Percentiles rank a stretch among this genome's conserved stretches.
These are phyloP conservation scores for Acanthamoeba comandoni DNA, from an alignment of 208 protist genomes.

Conservation along the genomic window DNA sequence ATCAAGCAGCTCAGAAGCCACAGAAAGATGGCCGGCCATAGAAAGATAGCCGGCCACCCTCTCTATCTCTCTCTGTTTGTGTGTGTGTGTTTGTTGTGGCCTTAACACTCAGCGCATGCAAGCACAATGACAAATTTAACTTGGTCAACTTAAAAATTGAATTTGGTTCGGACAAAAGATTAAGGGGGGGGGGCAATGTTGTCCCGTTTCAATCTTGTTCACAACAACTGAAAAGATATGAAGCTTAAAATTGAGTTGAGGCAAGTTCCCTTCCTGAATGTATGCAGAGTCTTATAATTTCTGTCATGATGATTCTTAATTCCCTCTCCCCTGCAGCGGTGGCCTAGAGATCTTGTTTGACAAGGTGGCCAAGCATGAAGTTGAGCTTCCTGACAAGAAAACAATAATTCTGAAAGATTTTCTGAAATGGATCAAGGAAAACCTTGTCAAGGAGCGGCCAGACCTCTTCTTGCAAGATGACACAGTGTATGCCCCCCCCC, in stretches of 20 bases:
- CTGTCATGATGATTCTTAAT: neutral
- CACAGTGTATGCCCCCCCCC: slow-evolving; percentile 36
- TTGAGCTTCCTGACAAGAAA: slow-evolving; percentile 19
- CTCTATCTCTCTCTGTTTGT: too few relatives aligned
- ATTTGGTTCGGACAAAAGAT: too few relatives aligned
- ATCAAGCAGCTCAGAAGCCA: too few relatives aligned
- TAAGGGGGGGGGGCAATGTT: too few relatives aligned
- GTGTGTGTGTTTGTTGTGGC: too few relatives aligned
- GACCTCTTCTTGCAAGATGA: slow-evolving; percentile 78
- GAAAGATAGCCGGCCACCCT: too few relatives aligned
- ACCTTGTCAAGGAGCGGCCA: slow-evolving; percentile 75
- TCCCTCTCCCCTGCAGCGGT: neutral
- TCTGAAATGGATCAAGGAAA: slow-evolving; percentile 50
- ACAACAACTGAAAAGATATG: slow-evolving; percentile 40
- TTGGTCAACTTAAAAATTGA: too few relatives aligned
- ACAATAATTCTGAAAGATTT: slow-evolving; percentile 16
- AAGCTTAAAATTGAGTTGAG: slow-evolving; percentile 60
- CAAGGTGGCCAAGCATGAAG: slow-evolving; percentile 62
- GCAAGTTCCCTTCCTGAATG: neutral
- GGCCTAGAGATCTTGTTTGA: slow-evolving; percentile 74
- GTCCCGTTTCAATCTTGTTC: too few relatives aligned
- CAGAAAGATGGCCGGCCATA: too few relatives aligned
- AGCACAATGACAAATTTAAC: too few relatives aligned
- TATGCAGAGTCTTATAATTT: neutral
- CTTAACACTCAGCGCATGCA: too few relatives aligned